Evolutionary conservation across 106 monocot species (phyloP).

Genomic region (Allium sativum): DNA sequence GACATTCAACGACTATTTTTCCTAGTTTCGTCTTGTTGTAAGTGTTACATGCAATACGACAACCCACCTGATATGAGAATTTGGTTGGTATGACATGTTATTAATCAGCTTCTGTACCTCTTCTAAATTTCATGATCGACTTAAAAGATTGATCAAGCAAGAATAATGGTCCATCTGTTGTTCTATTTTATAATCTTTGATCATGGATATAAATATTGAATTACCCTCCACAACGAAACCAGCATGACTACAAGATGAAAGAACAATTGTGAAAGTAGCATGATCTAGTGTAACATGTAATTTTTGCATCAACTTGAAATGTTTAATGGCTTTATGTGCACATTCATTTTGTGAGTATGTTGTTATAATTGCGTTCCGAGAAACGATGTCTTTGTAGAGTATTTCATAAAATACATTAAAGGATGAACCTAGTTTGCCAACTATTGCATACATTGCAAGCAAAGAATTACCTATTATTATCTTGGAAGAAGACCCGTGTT

Average conservation of each 20-base stretch:
- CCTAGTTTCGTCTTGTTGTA: conserved; percentile 23
- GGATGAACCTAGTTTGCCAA: conserved; percentile 21
- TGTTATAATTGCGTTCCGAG: conserved; percentile 38
- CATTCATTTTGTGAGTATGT: conserved; percentile 36
- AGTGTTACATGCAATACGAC: conserved; percentile 26
- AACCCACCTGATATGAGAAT: conserved; percentile 30
- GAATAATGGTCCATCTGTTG: conserved; percentile 27
- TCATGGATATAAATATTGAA: conserved; percentile 24
- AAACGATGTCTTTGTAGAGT: conserved; percentile 12
- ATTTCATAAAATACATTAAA: conserved; percentile 21
- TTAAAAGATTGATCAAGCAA: conserved; percentile 33
- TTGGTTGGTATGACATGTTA: conserved; percentile 9
- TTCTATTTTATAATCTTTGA: conserved; percentile 17
- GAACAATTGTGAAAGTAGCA: conserved; percentile 25
- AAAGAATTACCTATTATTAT: conserved; percentile 16
- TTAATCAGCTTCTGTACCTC: conserved; percentile 24
- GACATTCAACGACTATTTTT: conserved; percentile 12
- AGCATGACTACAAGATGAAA: conserved; percentile 37
- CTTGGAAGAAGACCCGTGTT: background rate
- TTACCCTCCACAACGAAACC: conserved; percentile 24
- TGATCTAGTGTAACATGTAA: conserved; percentile 17
- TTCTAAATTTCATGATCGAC: conserved; percentile 24
- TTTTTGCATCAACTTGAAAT: conserved; percentile 18
- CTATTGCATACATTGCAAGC: conserved; percentile 35
- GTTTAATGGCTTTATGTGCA: conserved; percentile 15